Conservation (phyloP, 2,329 filamentous ascomycete species). For the Trichoderma guizhouense region DNA sequence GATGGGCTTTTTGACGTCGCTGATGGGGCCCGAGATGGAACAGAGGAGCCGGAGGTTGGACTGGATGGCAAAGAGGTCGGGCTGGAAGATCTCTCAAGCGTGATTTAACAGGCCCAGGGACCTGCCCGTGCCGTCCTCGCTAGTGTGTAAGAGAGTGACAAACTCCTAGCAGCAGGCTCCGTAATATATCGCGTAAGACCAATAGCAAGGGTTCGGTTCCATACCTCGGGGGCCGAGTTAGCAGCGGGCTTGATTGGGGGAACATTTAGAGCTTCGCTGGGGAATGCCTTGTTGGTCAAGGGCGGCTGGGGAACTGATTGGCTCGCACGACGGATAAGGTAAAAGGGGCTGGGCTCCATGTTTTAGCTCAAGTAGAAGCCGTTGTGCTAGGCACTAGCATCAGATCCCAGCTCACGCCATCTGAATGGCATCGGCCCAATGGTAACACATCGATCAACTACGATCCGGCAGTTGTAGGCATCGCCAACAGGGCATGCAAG, state of each 20-base stretch:
- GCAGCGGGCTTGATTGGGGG: slow-evolving; percentile 5
- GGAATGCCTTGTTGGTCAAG: not conserved
- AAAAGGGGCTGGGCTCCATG: slow-evolving; percentile 5
- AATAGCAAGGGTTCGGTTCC: slow-evolving; percentile 12
- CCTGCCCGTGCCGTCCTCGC: not conserved
- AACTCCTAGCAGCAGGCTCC: not conserved
- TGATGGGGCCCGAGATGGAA: not conserved
- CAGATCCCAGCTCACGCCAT: not conserved
- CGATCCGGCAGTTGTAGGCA: not conserved
- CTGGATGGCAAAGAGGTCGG: slow-evolving; percentile 1
- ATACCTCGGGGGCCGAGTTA: slow-evolving; percentile 8
- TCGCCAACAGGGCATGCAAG: not conserved
- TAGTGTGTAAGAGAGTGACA: slow-evolving; percentile 15
- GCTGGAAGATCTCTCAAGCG: slow-evolving; percentile 7
- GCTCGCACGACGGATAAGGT: slow-evolving; percentile 7
- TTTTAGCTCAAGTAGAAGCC: not conserved
- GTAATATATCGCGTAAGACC: slow-evolving; percentile 3
- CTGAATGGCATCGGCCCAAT: not conserved
- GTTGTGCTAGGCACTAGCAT: not conserved
- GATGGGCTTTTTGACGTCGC: not conserved
- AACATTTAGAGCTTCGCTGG: not conserved
- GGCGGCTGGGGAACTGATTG: slow-evolving; percentile 3
- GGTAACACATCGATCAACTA: not conserved
- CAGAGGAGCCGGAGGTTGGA: not conserved
- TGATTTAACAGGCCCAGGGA: slow-evolving; percentile 15